Conservation (phyloP, 768 basidiomycete genomes). For the Podaxis mareebaensis region DNA sequence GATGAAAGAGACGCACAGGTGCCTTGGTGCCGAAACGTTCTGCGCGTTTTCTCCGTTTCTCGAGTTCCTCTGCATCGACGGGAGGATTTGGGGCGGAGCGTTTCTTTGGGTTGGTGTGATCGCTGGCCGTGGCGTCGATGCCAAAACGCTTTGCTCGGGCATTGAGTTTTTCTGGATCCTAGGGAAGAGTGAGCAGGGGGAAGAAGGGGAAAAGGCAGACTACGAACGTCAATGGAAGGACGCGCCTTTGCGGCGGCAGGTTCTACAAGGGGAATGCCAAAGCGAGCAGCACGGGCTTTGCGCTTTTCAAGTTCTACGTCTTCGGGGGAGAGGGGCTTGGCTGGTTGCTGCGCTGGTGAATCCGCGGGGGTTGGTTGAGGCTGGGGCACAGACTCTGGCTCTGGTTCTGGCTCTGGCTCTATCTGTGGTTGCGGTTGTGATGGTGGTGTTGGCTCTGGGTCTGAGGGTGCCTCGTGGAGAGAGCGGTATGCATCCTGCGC, state of each 20-base stretch:
- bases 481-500: conserved; percentile 53
- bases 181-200: not conserved
- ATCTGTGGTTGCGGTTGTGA: not conserved
- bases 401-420: not conserved
- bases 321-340: conserved; percentile 19
- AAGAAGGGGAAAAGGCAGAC: not conserved
- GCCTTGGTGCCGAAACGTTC: conserved; percentile 53
- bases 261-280: conserved; percentile 64
- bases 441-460: no score
- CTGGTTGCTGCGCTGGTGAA: conserved; percentile 9
- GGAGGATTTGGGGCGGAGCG: conserved; percentile 36
- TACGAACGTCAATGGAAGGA: conserved; percentile 17
- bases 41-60: conserved; percentile 60
- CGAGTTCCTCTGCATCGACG: conserved; percentile 60
- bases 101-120: conserved; percentile 26
- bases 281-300: conserved; percentile 65
- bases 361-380: conserved; percentile 13
- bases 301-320: conserved; percentile 60
- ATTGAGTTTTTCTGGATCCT: conserved; percentile 53
- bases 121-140: not conserved
- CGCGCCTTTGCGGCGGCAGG: conserved; percentile 22
- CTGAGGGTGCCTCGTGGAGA: conserved; percentile 26
- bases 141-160: conserved; percentile 62
- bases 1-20: conserved; percentile 20
- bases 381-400: conserved; percentile 17